phyloP scores from a whole-genome alignment of 2,329 filamentous ascomycete genomes.

The Fusarium sp. region DNA sequence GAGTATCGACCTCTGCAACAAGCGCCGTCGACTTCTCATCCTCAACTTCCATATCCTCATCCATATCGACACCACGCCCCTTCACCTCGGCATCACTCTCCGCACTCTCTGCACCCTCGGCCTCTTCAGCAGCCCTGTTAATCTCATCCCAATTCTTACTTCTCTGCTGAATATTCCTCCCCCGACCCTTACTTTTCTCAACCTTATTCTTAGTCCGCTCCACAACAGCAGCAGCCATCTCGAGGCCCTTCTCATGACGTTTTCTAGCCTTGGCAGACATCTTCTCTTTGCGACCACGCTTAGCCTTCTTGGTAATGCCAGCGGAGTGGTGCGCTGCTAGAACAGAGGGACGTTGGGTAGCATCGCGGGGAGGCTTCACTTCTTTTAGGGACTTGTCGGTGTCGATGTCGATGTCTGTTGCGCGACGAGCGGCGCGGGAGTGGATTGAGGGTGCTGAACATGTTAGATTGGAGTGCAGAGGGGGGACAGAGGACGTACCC shows the following conservation, averaged over 20 bases:
- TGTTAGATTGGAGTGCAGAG: slow-evolving; percentile 5
- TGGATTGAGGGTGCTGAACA: slow-evolving; percentile 68
- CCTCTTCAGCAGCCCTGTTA: slow-evolving; percentile 53
- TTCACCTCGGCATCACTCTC: slow-evolving; percentile 23
- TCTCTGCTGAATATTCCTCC: slow-evolving; percentile 58
- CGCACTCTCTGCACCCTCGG: neutral
- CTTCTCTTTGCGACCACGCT: slow-evolving; percentile 62
- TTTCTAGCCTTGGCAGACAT: slow-evolving; percentile 64
- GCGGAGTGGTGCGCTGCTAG: slow-evolving; percentile 73
- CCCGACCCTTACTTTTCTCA: slow-evolving; percentile 62
- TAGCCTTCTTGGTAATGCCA: slow-evolving; percentile 75
- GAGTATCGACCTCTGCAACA: neutral
- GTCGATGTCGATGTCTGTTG: slow-evolving; percentile 74
- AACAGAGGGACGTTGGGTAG: slow-evolving; percentile 67
- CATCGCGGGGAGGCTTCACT: slow-evolving; percentile 55
- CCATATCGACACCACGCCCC: slow-evolving; percentile 45
- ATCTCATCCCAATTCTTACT: slow-evolving; percentile 68
- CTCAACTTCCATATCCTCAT: slow-evolving; percentile 50
- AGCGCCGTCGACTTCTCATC: neutral
- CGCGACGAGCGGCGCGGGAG: slow-evolving; percentile 79
- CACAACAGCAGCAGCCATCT: slow-evolving; percentile 67
- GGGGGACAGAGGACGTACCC: slow-evolving; percentile 19
- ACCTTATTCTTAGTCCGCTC: slow-evolving; percentile 68
- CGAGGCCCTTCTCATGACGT: slow-evolving; percentile 66
- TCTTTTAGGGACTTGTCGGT: slow-evolving; percentile 77